Percentiles rank a stretch among this genome's conserved stretches.
phyloP scores from a whole-genome alignment of 2,329 filamentous ascomycete species.

The Fonsecaea pedrosoi region DNA sequence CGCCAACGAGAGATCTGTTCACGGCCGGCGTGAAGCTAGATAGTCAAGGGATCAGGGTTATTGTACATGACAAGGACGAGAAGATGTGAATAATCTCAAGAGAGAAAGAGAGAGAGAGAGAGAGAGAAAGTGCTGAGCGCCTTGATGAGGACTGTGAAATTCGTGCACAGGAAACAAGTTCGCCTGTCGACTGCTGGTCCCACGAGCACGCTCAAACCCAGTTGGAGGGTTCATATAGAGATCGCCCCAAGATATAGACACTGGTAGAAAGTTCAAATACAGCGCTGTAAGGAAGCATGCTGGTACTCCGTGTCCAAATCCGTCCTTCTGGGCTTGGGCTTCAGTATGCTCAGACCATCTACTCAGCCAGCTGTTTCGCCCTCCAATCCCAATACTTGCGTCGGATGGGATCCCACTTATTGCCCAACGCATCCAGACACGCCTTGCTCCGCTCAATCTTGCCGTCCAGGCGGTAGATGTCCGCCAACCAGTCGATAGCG shows the following conservation, averaged over 20 bases:
- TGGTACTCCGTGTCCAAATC: not conserved
- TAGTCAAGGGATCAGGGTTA: conserved; percentile 40
- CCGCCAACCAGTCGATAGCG: conserved; percentile 60
- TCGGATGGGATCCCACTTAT: conserved; percentile 89
- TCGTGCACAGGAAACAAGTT: not conserved
- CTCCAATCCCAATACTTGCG: conserved; percentile 91
- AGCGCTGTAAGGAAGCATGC: not conserved
- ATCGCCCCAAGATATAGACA: not conserved
- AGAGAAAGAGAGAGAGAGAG: not conserved
- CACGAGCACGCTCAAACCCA: not conserved
- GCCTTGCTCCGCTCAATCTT: conserved; percentile 65
- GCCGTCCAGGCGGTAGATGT: conserved; percentile 52
- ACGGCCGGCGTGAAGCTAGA: conserved; percentile 40
- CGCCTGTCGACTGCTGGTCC: not conserved
- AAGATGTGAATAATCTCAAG: conserved; percentile 2
- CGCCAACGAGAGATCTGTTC: conserved; percentile 35
- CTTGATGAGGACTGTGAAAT: too few relatives aligned
- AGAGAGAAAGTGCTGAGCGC: not conserved
- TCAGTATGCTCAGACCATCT: not conserved
- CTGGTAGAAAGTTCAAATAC: not conserved
- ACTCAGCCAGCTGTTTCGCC: conserved; percentile 36
- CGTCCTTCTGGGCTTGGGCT: too few relatives aligned
- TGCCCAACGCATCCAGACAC: conserved; percentile 75
- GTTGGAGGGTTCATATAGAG: not conserved
- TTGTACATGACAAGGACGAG: conserved; percentile 34